A percentile compares a stretch with the other conserved stretches of the same genome.
These are phyloP conservation scores for Mycena haematopus DNA, from an alignment of 768 basidiomycete species.

Conservation along the genomic window DNA sequence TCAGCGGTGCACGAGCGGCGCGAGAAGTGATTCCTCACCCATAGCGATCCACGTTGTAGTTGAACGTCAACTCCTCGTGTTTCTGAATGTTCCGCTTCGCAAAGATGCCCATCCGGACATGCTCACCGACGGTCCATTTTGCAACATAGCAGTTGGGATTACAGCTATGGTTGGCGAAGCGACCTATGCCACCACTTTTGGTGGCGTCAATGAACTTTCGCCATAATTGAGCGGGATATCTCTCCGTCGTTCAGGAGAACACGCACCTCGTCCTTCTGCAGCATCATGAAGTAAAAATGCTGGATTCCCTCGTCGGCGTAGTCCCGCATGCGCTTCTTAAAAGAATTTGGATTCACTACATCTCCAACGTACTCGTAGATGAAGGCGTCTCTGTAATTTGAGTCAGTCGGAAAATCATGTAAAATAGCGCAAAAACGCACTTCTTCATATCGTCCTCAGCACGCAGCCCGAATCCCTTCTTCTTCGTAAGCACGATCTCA, in stretches of 20 bases:
- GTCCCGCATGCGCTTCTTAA: constrained; percentile 92
- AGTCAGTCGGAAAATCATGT: constrained; percentile 19
- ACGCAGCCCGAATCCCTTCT: constrained; percentile 94
- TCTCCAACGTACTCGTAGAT: constrained; percentile 99
- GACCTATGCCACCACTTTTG: constrained; percentile 93
- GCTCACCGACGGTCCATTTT: constrained; percentile 92
- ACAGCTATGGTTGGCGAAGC: constrained; percentile 98
- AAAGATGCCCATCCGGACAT: constrained; percentile 98
- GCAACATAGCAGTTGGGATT: constrained; percentile 98
- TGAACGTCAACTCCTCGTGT: constrained; percentile 94
- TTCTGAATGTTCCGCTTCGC: constrained; percentile 80
- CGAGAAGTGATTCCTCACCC: constrained; percentile 62
- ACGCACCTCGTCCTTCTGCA: constrained; percentile 94
- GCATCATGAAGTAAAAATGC: constrained; percentile 99
- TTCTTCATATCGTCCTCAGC: constrained; percentile 70
- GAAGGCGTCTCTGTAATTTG: constrained; percentile 73
- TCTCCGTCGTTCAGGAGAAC: background rate
- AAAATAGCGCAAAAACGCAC: constrained; percentile 47
- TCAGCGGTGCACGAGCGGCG: background rate
- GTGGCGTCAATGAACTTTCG: constrained; percentile 97
- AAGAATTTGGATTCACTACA: constrained; percentile 85
- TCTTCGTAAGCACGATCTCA: constrained; percentile 91
- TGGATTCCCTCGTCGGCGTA: constrained; percentile 93
- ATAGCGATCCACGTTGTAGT: constrained; percentile 99
- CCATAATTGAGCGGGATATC: background rate